phyloP scores from a whole-genome alignment of 192 early-diverging fungal species.

The Coemansia sp. region DNA sequence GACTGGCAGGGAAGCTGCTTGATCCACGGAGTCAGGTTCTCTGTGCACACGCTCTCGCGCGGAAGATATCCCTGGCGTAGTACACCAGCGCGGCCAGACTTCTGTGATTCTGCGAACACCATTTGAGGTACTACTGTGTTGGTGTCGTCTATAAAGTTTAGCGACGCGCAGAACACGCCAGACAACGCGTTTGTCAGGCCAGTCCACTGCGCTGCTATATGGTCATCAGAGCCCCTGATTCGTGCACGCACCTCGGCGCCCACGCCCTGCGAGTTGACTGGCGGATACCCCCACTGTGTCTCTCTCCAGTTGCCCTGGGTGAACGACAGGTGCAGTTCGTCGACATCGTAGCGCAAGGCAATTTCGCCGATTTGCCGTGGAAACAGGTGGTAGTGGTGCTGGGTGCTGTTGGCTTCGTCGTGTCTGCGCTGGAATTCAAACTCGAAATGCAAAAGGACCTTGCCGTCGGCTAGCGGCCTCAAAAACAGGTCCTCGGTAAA shows the following conservation, averaged over 20 bases:
- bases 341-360: conserved; percentile 69
- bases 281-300: conserved; percentile 68
- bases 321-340: conserved; percentile 82
- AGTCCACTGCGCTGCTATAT: conserved; percentile 73
- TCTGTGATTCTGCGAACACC: conserved; percentile 41
- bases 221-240: conserved; percentile 50
- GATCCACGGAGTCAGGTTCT: conserved; percentile 97
- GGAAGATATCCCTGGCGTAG: conserved; percentile 80
- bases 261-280: conserved; percentile 60
- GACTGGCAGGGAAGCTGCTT: conserved; percentile 94
- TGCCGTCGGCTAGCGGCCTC: conserved; percentile 73
- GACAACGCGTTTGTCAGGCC: conserved; percentile 87
- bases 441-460: conserved; percentile 77
- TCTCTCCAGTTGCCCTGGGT: conserved; percentile 89
- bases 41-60: conserved; percentile 94
- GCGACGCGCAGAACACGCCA: conserved; percentile 93
- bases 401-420: conserved; percentile 21
- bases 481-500: conserved; percentile 71
- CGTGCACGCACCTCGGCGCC: conserved; percentile 78
- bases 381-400: conserved; percentile 76
- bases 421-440: conserved; percentile 60
- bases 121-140: conserved; percentile 62
- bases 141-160: conserved; percentile 88
- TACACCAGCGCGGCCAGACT: neutral
- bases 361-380: conserved; percentile 85